Conservation (phyloP, 2,329 filamentous ascomycete genomes). For the Epicoccum sorghinum region DNA sequence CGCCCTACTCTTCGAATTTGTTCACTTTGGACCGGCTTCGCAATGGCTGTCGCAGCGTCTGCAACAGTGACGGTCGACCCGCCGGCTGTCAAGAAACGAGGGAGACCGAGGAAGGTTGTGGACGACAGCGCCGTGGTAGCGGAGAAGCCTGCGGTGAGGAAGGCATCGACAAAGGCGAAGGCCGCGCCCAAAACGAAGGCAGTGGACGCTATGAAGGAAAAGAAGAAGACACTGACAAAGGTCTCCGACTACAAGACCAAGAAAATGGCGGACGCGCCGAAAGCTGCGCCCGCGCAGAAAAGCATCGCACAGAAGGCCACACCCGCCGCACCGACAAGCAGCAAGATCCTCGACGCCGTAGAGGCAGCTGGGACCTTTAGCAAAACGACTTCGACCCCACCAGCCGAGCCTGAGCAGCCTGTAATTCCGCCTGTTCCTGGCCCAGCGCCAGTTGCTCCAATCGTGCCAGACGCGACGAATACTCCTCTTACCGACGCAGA, state of each 20-base stretch:
- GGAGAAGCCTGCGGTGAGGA: constrained; percentile 28
- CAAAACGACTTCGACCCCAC: constrained; percentile 1
- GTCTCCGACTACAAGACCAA: constrained; percentile 17
- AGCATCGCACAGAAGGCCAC: constrained; percentile 21
- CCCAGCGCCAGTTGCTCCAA: constrained; percentile 14
- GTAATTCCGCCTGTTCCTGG: constrained; percentile 11
- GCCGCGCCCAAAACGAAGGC: constrained; percentile 20
- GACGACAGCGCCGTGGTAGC: constrained; percentile 24
- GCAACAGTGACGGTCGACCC: constrained; percentile 19
- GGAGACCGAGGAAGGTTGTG: constrained; percentile 41
- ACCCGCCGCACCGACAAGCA: constrained; percentile 34
- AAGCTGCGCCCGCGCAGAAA: constrained; percentile 16
- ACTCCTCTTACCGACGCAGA: neutral
- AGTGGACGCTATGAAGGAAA: constrained; percentile 18
- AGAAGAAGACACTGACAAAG: constrained; percentile 20
- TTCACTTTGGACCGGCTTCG: neutral
- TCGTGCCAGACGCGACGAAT: constrained; percentile 2
- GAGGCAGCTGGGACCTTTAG: constrained; percentile 32
- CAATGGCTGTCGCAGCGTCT: constrained; percentile 19
- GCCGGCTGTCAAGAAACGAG: constrained; percentile 36
- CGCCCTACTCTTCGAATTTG: neutral
- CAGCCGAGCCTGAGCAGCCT: constrained; percentile 4
- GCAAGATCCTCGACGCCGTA: constrained; percentile 42
- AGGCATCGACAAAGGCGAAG: constrained; percentile 32
- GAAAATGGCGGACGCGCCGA: constrained; percentile 19